Evolutionary conservation across 768 basidiomycete genomes (phyloP).

Genomic region (Lepiota subincarnata): DNA sequence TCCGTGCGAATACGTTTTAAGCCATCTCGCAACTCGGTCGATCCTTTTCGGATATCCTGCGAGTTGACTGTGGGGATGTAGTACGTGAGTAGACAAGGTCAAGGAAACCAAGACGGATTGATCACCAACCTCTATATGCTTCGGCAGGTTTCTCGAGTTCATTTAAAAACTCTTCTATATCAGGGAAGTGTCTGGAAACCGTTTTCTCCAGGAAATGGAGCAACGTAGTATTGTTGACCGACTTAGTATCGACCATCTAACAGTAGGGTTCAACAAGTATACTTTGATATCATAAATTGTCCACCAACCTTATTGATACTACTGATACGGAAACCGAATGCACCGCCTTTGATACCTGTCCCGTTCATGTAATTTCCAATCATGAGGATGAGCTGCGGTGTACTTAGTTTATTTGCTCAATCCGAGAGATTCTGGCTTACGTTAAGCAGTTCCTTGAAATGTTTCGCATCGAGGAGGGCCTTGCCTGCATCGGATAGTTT

Average conservation of each 20-base stretch:
- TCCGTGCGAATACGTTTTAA: constrained; percentile 79
- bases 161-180: constrained; percentile 83
- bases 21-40: constrained; percentile 68
- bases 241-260: constrained; percentile 96
- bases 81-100: neutral
- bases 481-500: constrained; percentile 81
- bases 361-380: constrained; percentile 99
- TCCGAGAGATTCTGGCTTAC: constrained; percentile 35
- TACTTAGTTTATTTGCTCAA: neutral
- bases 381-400: constrained; percentile 75
- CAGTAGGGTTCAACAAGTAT: neutral
- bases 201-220: constrained; percentile 93
- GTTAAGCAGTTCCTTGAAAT: constrained; percentile 87
- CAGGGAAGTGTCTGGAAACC: constrained; percentile 80
- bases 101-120: neutral
- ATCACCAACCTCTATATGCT: constrained; percentile 75
- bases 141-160: constrained; percentile 88
- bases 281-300: neutral
- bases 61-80: constrained; percentile 61
- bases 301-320: constrained; percentile 88
- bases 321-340: constrained; percentile 94
- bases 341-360: constrained; percentile 92
- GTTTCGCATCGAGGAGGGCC: constrained; percentile 72
- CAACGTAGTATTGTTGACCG: constrained; percentile 88
- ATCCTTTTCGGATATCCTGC: constrained; percentile 76